Percentiles rank a stretch among this genome's conserved stretches.
Conservation (phyloP, 2,329 filamentous ascomycete genomes). For the Venturiaceae sp. region DNA sequence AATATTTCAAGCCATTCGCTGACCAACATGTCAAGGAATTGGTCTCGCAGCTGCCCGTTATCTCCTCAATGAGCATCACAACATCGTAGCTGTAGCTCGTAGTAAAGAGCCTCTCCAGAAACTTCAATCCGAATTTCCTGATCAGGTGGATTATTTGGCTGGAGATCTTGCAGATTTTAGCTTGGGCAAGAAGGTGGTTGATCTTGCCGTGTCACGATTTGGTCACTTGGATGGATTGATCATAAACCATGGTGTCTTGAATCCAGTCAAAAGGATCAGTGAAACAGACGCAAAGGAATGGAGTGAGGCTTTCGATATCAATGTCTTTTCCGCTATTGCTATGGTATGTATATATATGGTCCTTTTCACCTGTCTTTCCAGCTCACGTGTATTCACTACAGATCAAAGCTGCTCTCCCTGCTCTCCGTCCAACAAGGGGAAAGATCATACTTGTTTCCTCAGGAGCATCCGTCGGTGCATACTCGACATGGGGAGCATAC, state of each 20-base stretch:
- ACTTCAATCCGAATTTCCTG: slow-evolving; percentile 34
- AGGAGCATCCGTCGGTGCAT: slow-evolving; percentile 59
- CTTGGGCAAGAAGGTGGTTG: slow-evolving; percentile 51
- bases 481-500: slow-evolving; percentile 69
- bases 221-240: slow-evolving; percentile 71
- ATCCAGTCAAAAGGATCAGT: slow-evolving; percentile 62
- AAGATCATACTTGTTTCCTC: slow-evolving; percentile 71
- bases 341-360: slow-evolving; percentile 48
- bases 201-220: slow-evolving; percentile 57
- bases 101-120: slow-evolving; percentile 43
- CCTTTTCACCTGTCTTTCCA: slow-evolving; percentile 12
- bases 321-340: slow-evolving; percentile 74
- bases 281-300: slow-evolving; percentile 64
- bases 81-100: slow-evolving; percentile 49
- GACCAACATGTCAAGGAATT: slow-evolving; percentile 35
- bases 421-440: slow-evolving; percentile 59
- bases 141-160: slow-evolving; percentile 45
- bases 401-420: slow-evolving; percentile 61
- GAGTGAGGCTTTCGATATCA: slow-evolving; percentile 68
- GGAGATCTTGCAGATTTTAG: slow-evolving; percentile 47
- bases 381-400: slow-evolving; percentile 25
- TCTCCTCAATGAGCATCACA: slow-evolving; percentile 45
- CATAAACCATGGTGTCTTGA: slow-evolving; percentile 76
- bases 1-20: background rate
- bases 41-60: slow-evolving; percentile 51